phyloP scores from a whole-genome alignment of 2,329 filamentous ascomycete genomes.

The Aureobasidium pullulans region DNA sequence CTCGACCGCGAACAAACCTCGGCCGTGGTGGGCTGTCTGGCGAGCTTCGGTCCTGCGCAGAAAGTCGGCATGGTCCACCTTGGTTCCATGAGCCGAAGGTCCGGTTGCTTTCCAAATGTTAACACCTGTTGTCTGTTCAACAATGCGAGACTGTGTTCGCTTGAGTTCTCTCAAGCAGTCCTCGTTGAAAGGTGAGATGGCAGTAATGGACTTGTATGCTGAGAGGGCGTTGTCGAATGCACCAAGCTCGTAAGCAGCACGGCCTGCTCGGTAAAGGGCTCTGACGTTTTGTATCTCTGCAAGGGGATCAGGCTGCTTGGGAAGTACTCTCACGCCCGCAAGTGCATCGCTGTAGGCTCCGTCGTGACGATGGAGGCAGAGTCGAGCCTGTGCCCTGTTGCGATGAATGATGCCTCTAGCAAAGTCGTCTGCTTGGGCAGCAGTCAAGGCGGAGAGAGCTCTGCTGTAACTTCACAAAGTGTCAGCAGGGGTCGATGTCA shows the following conservation, averaged over 20 bases:
- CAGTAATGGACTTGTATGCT: neutral
- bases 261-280: neutral
- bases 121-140: neutral
- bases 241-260: slow-evolving; percentile 5
- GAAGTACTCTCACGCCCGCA: neutral
- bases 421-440: neutral
- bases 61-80: slow-evolving; percentile 21
- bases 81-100: neutral
- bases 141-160: neutral
- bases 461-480: neutral
- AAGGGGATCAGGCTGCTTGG: neutral
- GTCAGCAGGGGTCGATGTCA: neutral
- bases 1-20: slow-evolving; percentile 4
- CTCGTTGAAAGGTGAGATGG: neutral
- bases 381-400: neutral
- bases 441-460: neutral
- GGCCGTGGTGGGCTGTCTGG: neutral
- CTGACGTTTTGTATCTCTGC: neutral
- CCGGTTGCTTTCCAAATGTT: neutral
- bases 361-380: neutral
- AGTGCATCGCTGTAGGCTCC: neutral
- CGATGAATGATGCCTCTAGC: neutral
- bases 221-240: neutral
- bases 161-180: neutral
- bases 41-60: neutral